Evolutionary conservation across 2,329 filamentous ascomycete species (phyloP).

Genomic region (Apiospora pterosperma): DNA sequence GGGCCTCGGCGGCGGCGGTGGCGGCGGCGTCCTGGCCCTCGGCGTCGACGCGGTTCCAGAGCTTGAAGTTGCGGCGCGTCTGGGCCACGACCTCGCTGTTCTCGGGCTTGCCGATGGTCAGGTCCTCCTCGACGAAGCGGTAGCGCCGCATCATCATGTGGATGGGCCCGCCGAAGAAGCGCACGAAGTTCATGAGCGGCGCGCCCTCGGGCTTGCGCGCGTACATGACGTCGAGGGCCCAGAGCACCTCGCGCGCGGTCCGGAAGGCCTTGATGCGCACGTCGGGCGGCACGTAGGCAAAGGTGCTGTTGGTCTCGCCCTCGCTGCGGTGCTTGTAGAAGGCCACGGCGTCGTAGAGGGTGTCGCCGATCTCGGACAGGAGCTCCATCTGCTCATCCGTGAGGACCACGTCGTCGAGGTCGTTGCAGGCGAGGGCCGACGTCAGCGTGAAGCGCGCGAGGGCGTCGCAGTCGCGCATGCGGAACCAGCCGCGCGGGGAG

Average conservation of each 20-base stretch:
- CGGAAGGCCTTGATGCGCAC: constrained; percentile 20
- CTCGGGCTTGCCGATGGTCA: constrained; percentile 24
- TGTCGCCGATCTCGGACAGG: constrained; percentile 22
- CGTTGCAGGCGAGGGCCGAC: constrained; percentile 28
- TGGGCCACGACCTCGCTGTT: constrained; percentile 17
- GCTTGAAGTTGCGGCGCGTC: constrained; percentile 24
- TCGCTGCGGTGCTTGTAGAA: constrained; percentile 31
- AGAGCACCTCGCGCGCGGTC: constrained; percentile 26
- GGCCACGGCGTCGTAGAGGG: constrained; percentile 28
- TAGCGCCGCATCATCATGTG: constrained; percentile 32
- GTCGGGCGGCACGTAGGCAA: constrained; percentile 23
- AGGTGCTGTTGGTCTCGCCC: constrained; percentile 31
- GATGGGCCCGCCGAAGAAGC: constrained; percentile 27
- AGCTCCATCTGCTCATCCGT: constrained; percentile 17
- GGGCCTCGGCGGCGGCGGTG: neutral
- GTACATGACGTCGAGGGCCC: constrained; percentile 27
- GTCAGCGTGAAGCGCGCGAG: constrained; percentile 28
- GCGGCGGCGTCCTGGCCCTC: neutral
- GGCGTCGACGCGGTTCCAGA: constrained; percentile 27
- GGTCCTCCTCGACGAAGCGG: constrained; percentile 29
- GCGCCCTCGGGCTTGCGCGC: neutral
- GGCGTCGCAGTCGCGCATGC: constrained; percentile 30
- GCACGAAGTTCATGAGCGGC: constrained; percentile 21
- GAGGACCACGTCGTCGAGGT: constrained; percentile 21
- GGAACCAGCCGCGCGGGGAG: constrained; percentile 26